Evolutionary conservation across 352 stramenopile species (phyloP).

Genomic region (Phytopythium ostracodes): DNA sequence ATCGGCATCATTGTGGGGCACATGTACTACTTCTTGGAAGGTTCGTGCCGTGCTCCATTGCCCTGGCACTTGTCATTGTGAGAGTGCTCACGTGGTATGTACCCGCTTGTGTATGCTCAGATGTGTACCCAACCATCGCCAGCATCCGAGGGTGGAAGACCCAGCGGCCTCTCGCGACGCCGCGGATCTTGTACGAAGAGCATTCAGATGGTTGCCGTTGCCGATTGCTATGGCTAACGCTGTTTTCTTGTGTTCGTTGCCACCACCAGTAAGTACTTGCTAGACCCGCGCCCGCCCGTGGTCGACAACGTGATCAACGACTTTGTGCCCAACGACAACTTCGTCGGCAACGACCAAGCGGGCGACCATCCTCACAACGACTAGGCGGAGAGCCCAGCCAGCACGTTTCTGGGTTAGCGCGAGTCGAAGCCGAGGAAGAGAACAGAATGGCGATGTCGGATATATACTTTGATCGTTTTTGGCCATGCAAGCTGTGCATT

Average conservation of each 20-base stretch:
- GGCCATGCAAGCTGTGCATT: not conserved
- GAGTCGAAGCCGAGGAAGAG: not conserved
- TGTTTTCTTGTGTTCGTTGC: not conserved
- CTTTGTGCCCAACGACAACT: constrained; percentile 37
- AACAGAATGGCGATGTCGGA: not conserved
- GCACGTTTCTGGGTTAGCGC: not conserved
- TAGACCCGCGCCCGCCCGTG: constrained; percentile 43
- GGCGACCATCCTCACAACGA: constrained; percentile 51
- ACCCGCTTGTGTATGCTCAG: constrained; percentile 40
- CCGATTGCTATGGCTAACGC: not conserved
- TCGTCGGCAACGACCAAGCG: constrained; percentile 24
- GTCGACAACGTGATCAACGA: constrained; percentile 61
- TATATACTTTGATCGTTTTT: constrained; percentile 2
- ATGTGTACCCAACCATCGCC: constrained; percentile 97
- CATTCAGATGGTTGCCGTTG: constrained; percentile 4
- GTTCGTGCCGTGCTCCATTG: constrained; percentile 23
- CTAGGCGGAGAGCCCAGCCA: constrained; percentile 14
- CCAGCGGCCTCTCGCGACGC: constrained; percentile 89
- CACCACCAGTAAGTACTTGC: constrained; percentile 46
- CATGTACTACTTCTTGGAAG: constrained; percentile 99
- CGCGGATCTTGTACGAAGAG: constrained; percentile 80
- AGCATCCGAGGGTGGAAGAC: constrained; percentile 94
- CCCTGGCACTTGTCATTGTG: not conserved
- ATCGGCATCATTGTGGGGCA: constrained; percentile 99
- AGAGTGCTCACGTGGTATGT: not conserved